Evolutionary conservation across 306 rosid species (phyloP).

Genomic region (Trichosanthes truncata): DNA sequence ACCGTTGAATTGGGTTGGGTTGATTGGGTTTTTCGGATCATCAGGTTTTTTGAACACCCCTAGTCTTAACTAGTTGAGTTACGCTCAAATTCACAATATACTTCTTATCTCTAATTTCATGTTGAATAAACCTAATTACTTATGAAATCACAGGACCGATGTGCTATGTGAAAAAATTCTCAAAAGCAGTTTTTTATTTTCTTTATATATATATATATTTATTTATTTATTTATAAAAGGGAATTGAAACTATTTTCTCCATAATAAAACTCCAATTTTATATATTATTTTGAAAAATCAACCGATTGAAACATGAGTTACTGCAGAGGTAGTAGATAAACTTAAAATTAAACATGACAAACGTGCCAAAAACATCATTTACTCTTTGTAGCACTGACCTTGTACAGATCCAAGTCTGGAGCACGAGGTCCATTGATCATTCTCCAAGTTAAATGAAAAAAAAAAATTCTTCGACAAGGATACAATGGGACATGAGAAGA

Average conservation of each 20-base stretch:
- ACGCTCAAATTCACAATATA: too few species aligned
- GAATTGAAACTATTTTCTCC: neutral
- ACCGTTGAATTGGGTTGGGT: too few species aligned
- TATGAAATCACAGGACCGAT: too few species aligned
- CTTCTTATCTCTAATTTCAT: too few species aligned
- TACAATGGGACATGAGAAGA: neutral
- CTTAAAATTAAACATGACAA: neutral
- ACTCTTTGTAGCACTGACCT: slow-evolving; percentile 46
- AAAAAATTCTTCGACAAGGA: neutral
- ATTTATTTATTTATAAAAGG: too few species aligned
- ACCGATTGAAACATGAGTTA: neutral
- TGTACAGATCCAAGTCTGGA: slow-evolving; percentile 40
- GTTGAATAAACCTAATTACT: too few species aligned
- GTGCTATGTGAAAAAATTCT: too few species aligned
- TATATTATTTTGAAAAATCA: neutral
- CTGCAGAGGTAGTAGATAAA: neutral
- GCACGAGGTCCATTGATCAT: slow-evolving; percentile 46
- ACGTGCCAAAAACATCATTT: neutral
- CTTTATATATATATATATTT: too few species aligned
- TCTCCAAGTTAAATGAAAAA: slow-evolving; percentile 33
- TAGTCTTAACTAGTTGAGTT: too few species aligned
- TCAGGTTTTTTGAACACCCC: too few species aligned
- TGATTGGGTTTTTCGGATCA: too few species aligned
- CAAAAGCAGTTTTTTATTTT: too few species aligned
- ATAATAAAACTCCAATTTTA: neutral